Conservation (phyloP, 2,329 filamentous ascomycete species). For the Cladorrhinum sp. region DNA sequence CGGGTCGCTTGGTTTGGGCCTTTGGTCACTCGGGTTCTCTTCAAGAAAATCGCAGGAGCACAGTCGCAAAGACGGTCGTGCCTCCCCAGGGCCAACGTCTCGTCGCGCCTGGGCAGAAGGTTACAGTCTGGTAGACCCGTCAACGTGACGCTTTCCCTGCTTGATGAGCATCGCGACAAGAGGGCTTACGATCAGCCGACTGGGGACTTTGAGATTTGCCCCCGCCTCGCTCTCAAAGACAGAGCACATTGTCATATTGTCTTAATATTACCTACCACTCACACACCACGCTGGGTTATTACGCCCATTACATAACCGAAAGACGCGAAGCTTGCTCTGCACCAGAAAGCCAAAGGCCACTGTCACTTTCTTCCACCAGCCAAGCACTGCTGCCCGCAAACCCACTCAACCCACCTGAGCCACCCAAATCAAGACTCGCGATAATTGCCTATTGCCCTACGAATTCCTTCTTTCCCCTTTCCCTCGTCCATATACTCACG, state of each 20-base stretch:
- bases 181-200: conserved; percentile 14
- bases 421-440: background rate
- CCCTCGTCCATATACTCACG: background rate
- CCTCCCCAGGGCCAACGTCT: conserved; percentile 17
- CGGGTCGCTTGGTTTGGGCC: conserved; percentile 5
- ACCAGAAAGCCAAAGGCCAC: background rate
- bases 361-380: background rate
- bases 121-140: background rate
- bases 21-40: background rate
- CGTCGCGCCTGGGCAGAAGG: background rate
- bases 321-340: background rate
- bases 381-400: background rate
- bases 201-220: conserved; percentile 7
- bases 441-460: background rate
- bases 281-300: background rate
- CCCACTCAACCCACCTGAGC: conserved; percentile 2
- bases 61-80: conserved; percentile 12
- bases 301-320: background rate
- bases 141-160: conserved; percentile 6
- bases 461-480: background rate
- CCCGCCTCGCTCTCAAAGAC: conserved; percentile 1
- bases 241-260: background rate
- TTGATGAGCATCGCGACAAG: background rate
- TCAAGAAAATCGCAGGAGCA: background rate
- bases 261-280: background rate